Percentiles rank a stretch among this genome's conserved stretches.
These are phyloP conservation scores for Hirsutella rhossiliensis DNA, from an alignment of 2,329 filamentous ascomycete species.

Conservation along the genomic window DNA sequence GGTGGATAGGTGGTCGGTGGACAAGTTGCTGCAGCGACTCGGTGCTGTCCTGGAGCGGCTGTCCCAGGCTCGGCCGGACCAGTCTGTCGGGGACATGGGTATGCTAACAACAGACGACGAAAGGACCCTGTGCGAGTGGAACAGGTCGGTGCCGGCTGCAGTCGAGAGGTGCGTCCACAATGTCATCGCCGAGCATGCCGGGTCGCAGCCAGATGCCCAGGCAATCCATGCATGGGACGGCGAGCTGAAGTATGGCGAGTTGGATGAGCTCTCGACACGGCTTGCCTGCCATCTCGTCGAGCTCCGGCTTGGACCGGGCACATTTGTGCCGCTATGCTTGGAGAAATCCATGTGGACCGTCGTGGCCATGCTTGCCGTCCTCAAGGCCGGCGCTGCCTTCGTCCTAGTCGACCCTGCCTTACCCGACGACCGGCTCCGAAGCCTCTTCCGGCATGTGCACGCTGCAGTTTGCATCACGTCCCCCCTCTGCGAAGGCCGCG, in stretches of 20 bases:
- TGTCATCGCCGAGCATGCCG: background rate
- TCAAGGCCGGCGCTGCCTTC: conserved; percentile 6
- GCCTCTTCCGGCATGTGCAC: background rate
- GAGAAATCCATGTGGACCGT: conserved; percentile 8
- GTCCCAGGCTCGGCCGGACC: too few species aligned
- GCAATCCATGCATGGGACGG: background rate
- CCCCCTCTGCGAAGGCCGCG: too few species aligned
- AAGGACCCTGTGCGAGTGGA: too few species aligned
- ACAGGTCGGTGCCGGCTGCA: background rate
- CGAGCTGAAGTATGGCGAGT: background rate
- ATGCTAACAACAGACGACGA: too few species aligned
- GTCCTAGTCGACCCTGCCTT: conserved; percentile 6
- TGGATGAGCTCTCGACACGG: background rate
- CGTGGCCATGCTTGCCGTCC: conserved; percentile 4
- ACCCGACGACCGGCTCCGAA: conserved; percentile 1
- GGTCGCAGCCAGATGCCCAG: background rate
- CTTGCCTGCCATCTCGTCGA: background rate
- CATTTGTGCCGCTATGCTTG: conserved; percentile 4
- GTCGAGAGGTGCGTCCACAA: background rate
- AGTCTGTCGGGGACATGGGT: too few species aligned
- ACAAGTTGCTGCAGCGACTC: too few species aligned
- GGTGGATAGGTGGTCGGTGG: too few species aligned
- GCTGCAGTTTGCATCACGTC: too few species aligned
- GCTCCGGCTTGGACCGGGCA: background rate
- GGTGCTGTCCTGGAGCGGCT: too few species aligned